A percentile compares a stretch with the other conserved stretches of the same genome.
phyloP scores from a whole-genome alignment of 2,329 filamentous ascomycete genomes.

The Paraconiothyrium sp. region DNA sequence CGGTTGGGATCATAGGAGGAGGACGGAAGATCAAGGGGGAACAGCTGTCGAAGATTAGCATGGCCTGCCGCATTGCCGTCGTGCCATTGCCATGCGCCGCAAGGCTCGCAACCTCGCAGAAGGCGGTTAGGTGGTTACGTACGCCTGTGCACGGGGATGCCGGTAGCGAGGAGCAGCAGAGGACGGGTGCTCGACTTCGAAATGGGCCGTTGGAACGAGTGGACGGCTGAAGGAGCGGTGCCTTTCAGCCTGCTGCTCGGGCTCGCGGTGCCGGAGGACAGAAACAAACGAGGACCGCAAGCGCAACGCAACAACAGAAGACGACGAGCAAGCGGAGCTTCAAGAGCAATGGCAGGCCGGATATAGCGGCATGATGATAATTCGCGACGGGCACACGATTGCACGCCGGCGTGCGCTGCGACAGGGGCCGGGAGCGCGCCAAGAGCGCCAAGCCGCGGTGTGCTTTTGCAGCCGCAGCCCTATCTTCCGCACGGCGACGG shows the following conservation, averaged over 20 bases:
- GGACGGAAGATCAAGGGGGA: background rate
- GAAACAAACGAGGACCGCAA: no score
- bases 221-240: constrained; percentile 5
- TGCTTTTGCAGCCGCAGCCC: background rate
- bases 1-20: constrained; percentile 8
- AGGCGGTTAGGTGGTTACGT: constrained; percentile 2
- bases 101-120: background rate
- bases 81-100: background rate
- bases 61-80: constrained; percentile 5
- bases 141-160: background rate
- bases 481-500: no score
- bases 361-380: constrained; percentile 8
- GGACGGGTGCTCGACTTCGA: background rate
- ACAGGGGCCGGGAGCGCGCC: background rate
- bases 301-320: background rate
- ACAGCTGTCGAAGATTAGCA: constrained; percentile 3
- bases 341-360: background rate
- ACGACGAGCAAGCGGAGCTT: background rate
- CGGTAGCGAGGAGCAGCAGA: background rate
- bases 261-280: background rate
- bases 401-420: background rate
- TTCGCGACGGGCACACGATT: background rate
- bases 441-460: background rate
- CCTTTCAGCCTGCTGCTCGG: constrained; percentile 2
- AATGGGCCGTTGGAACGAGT: background rate